Conservation (phyloP, 148 eudicot species). For the Vaccinium myrtillus region DNA sequence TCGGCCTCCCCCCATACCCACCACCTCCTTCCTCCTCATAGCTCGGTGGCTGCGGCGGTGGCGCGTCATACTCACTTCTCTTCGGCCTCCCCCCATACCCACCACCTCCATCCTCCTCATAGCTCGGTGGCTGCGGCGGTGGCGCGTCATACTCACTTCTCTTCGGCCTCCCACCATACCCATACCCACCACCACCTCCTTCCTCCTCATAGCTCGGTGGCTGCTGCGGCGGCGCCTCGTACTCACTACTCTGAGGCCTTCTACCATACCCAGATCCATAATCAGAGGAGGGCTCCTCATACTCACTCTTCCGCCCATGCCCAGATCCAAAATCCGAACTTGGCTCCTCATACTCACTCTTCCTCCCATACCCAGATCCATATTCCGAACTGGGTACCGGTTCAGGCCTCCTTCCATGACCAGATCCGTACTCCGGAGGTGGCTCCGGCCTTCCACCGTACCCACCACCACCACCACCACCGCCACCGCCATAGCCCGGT, state of each 20-base stretch:
- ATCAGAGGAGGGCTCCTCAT: not conserved
- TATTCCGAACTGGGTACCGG: slow-evolving; percentile 17
- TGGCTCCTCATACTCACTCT: slow-evolving; percentile 17
- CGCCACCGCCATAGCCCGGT: slow-evolving; percentile 21
- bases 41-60: slow-evolving; percentile 30
- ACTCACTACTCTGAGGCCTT: slow-evolving; percentile 13
- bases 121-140: not conserved
- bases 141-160: not conserved
- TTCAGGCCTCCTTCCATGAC: slow-evolving; percentile 1
- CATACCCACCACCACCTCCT: slow-evolving; percentile 15
- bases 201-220: slow-evolving; percentile 6
- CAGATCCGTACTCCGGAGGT: slow-evolving; percentile 18
- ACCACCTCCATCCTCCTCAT: slow-evolving; percentile 15
- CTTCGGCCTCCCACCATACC: slow-evolving; percentile 30
- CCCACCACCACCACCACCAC: slow-evolving; percentile 13
- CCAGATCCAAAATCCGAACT: slow-evolving; percentile 28
- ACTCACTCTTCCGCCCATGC: slow-evolving; percentile 25
- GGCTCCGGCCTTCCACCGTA: slow-evolving; percentile 20
- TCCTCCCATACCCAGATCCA: slow-evolving; percentile 34
- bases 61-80: slow-evolving; percentile 14
- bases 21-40: slow-evolving; percentile 37
- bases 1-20: slow-evolving; percentile 31
- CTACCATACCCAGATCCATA: slow-evolving; percentile 24
- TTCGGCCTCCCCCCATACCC: slow-evolving; percentile 28
- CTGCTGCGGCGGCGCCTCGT: not conserved